Percentiles rank a stretch among this genome's conserved stretches.
Evolutionary conservation across 345 rosid genomes (phyloP).

Genomic region (Linum trigynum): DNA sequence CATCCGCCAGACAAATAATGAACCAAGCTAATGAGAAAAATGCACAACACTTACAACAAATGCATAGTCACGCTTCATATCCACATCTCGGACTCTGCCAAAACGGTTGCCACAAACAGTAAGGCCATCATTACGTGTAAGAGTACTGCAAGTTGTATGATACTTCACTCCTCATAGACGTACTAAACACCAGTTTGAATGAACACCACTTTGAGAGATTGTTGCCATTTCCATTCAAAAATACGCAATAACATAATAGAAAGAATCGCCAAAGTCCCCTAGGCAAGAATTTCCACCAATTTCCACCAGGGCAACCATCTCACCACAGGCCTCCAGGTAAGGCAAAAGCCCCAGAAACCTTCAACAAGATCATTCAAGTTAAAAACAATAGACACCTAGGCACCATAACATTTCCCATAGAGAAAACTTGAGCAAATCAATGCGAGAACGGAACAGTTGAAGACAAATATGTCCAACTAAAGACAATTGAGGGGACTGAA

Average conservation of each 20-base stretch:
- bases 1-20: too few relatives aligned
- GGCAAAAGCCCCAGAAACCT: constrained; percentile 86
- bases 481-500: constrained; percentile 5
- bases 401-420: constrained; percentile 33
- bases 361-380: constrained; percentile 96
- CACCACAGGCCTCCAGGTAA: constrained; percentile 92
- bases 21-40: too few relatives aligned
- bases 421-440: constrained; percentile 26
- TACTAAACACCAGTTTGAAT: too few relatives aligned
- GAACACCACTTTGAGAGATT: too few relatives aligned
- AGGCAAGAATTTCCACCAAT: constrained; percentile 56
- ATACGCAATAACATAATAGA: constrained; percentile 33
- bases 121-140: too few relatives aligned
- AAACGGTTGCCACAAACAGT: too few relatives aligned
- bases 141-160: too few relatives aligned
- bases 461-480: constrained; percentile 5
- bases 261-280: constrained; percentile 64
- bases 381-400: constrained; percentile 28
- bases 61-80: too few relatives aligned
- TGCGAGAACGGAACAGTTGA: constrained; percentile 19
- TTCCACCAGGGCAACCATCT: constrained; percentile 58
- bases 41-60: too few relatives aligned
- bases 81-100: too few relatives aligned
- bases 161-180: too few relatives aligned
- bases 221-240: too few relatives aligned